Evolutionary conservation across 2,329 filamentous ascomycete genomes (phyloP), one percentile per base, ranked within the genome.

Genomic region (Diplodia corticola): DNA sequence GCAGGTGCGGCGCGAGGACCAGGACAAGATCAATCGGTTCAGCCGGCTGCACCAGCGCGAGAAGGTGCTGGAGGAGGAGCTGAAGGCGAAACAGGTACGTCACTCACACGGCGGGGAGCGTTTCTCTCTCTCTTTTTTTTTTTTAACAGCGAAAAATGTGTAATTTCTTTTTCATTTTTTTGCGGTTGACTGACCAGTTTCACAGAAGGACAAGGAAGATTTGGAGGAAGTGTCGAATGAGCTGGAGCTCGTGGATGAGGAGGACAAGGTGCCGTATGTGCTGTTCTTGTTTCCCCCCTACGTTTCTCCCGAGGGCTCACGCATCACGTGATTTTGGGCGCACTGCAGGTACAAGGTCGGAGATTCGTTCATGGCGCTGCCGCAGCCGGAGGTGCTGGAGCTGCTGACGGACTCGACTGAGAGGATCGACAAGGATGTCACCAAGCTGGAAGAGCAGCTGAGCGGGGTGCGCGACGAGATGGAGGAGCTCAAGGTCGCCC

Each of bases 11-110:
- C 91, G 93, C 74, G 93, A 98, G 78, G 95, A 99, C 77, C 95
- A 99, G 80, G 93, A 98, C 82, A 96, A 95, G 81, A 99, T 99
- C 87, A 99, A 99, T 81, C 90, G 89, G 70, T 99, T 99, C 84
- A 97, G 93, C 79, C 89, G 93, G 51, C 84, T 99, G 69, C 95
- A 99, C 78, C 92, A 96, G 77, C 90, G 91, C 61, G 91, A 97
- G 77, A 84, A 90, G 37, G 79, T 84, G 3, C 78, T 98, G 3
- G 89, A 96, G 75, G 93, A 96, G 55, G 88, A 95, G 72, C 80
- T 98, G 70, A 90, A 90, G 75, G 78, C 80, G 5, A 97, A 96
- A 78, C 88, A 88, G 77, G 94, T 93, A 77, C 68, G 87, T 15
- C 3, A 5, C 10, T 13, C 17, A 28, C 9, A 49, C 10, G n/a